phyloP scores from a whole-genome alignment of 768 basidiomycete species.

The Solioccasus polychromus region DNA sequence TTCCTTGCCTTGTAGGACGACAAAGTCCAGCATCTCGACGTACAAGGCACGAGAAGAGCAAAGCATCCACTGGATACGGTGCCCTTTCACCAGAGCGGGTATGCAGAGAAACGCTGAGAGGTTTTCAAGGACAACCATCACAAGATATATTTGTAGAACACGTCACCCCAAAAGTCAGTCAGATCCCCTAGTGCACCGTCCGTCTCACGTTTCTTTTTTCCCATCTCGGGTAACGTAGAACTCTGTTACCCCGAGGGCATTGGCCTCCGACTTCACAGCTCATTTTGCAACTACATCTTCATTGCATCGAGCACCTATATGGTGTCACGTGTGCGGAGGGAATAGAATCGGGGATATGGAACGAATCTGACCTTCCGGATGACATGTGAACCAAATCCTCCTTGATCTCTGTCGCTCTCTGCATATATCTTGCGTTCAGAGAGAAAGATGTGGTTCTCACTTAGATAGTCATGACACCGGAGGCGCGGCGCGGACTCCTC shows the following conservation, averaged over 20 bases:
- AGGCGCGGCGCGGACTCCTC: no score
- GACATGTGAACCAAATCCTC: slow-evolving; percentile 27
- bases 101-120: slow-evolving; percentile 14
- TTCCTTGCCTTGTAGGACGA: no score
- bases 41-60: slow-evolving; percentile 15
- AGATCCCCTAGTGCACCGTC: no score
- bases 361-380: slow-evolving; percentile 30
- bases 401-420: slow-evolving; percentile 17
- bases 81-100: slow-evolving; percentile 13
- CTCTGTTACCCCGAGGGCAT: slow-evolving; percentile 24
- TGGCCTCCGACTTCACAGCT: slow-evolving; percentile 29
- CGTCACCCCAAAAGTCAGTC: no score
- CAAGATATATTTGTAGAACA: no score
- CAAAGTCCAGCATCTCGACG: slow-evolving; percentile 26
- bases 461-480: slow-evolving; percentile 23
- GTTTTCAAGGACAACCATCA: slow-evolving; percentile 14
- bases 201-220: no score
- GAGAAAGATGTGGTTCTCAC: slow-evolving; percentile 21
- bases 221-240: slow-evolving; percentile 25
- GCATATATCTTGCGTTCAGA: slow-evolving; percentile 8
- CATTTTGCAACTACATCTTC: slow-evolving; percentile 26
- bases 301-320: slow-evolving; percentile 22
- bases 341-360: slow-evolving; percentile 26
- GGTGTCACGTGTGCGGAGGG: slow-evolving; percentile 23
- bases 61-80: slow-evolving; percentile 13